Base-by-base conservation (phyloP, 2,329 filamentous ascomycete species). In the Ceratocystis lukuohia region DNA sequence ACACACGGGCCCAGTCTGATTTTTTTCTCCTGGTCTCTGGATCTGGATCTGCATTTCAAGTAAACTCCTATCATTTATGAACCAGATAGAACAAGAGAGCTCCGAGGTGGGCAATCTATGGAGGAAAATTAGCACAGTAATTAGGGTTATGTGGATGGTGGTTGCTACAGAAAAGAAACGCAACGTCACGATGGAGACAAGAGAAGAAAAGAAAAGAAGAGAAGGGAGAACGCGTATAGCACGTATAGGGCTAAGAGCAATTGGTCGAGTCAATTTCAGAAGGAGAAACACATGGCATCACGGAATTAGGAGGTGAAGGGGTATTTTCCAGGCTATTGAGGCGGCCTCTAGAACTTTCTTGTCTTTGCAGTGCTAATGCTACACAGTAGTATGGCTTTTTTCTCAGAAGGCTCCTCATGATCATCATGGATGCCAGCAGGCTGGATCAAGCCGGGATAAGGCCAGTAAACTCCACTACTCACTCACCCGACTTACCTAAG, bases 1-100 rank as follows among this genome's bases (percentile, higher is more conserved):
- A 59, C 56, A 59, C 56, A 59, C 56, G 56, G 56, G 56, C 56
- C 56, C 56, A 37, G 56, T 59, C 6, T 7, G 30, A 59, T 4
- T 59, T 59, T 59, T 33, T 59, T 59, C 15, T 59, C 20, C 28
- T 33, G 56, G 4, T 25, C 56, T n/a, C 28, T 59, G 37, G 10
- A 41, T 41, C 33, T 30, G 56, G 20, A 28, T 41, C 17, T 37
- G 4, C 25, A 37, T 33, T 59, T 59, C 8, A 28, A 15, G 56
- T 5, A n/a, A 59, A n/a, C 33, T 3, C 4, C 5, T 2, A 25
- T 20, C 33, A 15, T 37, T 37, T 33, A 3, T 37, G 7, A 30
- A 28, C 37, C 7, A 15, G 37, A 59, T 17, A 30, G 28, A 37
- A 12, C 30, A 59, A 57, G 6, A 30, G n/a, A 30, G 33, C 10